A percentile compares a stretch with the other conserved stretches of the same genome.
phyloP scores from a whole-genome alignment of 192 early-diverging fungal species.

The Umbelopsis sp. region DNA sequence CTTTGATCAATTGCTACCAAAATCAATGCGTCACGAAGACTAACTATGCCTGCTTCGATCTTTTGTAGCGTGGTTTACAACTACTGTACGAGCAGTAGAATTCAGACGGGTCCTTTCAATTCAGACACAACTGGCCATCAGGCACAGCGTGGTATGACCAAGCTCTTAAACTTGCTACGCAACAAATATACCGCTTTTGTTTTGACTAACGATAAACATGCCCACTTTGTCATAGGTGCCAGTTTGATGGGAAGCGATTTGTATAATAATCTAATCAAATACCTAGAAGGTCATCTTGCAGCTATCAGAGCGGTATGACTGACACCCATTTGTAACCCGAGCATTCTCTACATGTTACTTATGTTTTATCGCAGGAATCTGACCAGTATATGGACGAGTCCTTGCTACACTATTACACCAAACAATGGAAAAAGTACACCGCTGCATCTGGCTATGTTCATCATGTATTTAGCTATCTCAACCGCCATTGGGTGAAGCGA shows the following conservation, averaged over 20 bases:
- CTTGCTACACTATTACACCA: constrained; percentile 85
- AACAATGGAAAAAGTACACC: constrained; percentile 90
- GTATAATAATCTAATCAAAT: constrained; percentile 52
- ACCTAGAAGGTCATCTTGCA: constrained; percentile 60
- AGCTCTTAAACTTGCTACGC: constrained; percentile 3
- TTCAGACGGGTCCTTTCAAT: constrained; percentile 25
- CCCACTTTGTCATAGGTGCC: constrained; percentile 40
- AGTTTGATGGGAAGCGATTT: constrained; percentile 60
- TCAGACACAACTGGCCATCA: constrained; percentile 24
- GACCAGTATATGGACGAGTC: constrained; percentile 73
- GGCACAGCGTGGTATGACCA: constrained; percentile 32
- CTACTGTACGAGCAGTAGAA: constrained; percentile 69
- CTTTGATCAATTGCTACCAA: not conserved
- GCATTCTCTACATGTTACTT: constrained; percentile 29
- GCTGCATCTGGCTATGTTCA: constrained; percentile 82
- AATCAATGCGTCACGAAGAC: too few relatives aligned
- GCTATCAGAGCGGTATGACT: constrained; percentile 43
- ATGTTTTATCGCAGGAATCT: constrained; percentile 48
- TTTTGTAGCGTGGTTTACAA: constrained; percentile 68
- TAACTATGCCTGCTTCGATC: not conserved
- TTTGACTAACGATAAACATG: not conserved
- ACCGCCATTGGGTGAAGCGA: constrained; percentile 96
- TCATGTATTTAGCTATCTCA: constrained; percentile 93
- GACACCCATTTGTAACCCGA: constrained; percentile 30
- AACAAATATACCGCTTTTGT: not conserved